Percentiles rank a stretch among this genome's conserved stretches.
Conservation (phyloP, 306 rosid genomes). For the Fragaria nilgerrensis region DNA sequence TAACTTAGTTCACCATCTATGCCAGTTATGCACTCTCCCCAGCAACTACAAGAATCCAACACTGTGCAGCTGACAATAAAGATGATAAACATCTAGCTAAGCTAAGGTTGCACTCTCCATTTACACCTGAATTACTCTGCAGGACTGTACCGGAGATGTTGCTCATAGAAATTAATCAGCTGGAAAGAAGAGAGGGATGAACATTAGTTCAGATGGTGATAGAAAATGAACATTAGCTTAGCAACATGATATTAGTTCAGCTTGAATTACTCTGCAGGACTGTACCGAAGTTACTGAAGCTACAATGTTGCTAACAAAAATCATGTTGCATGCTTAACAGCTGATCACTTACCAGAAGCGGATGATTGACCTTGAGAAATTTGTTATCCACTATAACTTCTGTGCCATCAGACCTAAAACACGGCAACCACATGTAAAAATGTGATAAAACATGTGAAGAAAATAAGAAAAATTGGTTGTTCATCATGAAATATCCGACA, state of each 20-base stretch:
- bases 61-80: slow-evolving; percentile 27
- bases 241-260: too few species aligned
- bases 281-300: too few species aligned
- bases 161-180: slow-evolving; percentile 90
- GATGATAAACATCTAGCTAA: slow-evolving; percentile 26
- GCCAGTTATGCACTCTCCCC: slow-evolving; percentile 32
- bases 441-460: slow-evolving; percentile 9
- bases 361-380: slow-evolving; percentile 71
- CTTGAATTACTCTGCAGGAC: too few species aligned
- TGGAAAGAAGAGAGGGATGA: slow-evolving; percentile 33
- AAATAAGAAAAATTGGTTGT: not conserved
- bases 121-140: slow-evolving; percentile 34
- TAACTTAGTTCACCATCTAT: slow-evolving; percentile 14
- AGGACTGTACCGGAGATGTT: slow-evolving; percentile 74
- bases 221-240: not conserved
- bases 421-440: slow-evolving; percentile 6
- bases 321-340: not conserved
- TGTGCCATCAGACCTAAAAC: slow-evolving; percentile 72
- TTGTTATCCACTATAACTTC: slow-evolving; percentile 88
- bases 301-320: slow-evolving; percentile 15
- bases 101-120: slow-evolving; percentile 29
- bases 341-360: slow-evolving; percentile 71
- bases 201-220: not conserved
- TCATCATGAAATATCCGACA: not conserved
- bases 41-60: slow-evolving; percentile 37